Evolutionary conservation across 176 grass and related monocot species (phyloP), one percentile per base, ranked within the genome.

Genomic region (Alopecurus myosuroides): DNA sequence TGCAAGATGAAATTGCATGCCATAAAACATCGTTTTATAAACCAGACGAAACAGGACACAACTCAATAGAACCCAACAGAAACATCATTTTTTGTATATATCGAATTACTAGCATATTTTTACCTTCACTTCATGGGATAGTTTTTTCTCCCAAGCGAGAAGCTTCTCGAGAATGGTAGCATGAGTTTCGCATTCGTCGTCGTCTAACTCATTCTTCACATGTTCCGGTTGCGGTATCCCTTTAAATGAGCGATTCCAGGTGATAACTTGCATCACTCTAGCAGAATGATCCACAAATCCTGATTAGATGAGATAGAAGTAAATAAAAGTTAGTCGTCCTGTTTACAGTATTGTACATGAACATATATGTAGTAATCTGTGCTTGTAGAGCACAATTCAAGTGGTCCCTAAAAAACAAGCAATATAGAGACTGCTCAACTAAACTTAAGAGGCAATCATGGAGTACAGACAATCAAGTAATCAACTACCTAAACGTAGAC

Each of bases 101-200:
- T 63, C 1, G 23, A 58, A 58, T 5, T 30, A 60, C 6, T 58
- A 30, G 18, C 11, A 69, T 11, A 69, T 37, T 26, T 74, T 80
- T 88, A 95, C 97, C 93, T 92, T 96, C 41, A 96, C 91, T 92
- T 99, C 97, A 80, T 99, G 89, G 58, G 82, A 96, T 29, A 99
- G 64, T 71, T 99, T 99, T 90, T 90, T 94, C 88, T 96, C 97
- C 97, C 93, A 95, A 77, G 97, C 89, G 86, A 90, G 90, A 76
- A 99, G 86, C 88, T 99, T 99, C 81, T 99, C 97, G 2, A 96
- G 83, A 86, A 94, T 68, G 23, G 91, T 91, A 28, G 89, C 91
- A 60, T 90, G 97, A 62, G 97, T 99, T 79, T 99, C 97, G 30
- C 49, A 88, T 88, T 99, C 84, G 42, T 94, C 81, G 5, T 90